phyloP scores from a whole-genome alignment of 192 early-diverging fungal genomes.

The Linnemannia zychae region DNA sequence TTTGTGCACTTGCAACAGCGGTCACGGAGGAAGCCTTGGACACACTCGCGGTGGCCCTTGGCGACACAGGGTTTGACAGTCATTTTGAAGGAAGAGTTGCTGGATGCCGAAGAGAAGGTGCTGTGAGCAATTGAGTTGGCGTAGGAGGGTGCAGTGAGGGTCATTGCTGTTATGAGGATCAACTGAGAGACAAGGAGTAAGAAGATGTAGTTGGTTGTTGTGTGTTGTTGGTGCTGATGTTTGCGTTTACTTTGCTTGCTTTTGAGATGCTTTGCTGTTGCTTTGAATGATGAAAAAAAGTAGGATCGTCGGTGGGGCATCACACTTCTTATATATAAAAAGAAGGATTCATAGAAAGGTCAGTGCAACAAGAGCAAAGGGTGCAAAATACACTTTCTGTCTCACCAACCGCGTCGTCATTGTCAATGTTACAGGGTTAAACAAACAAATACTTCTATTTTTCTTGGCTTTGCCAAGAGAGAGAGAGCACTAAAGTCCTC shows the following conservation, averaged over 20 bases:
- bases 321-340: not conserved
- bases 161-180: not conserved
- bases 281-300: not conserved
- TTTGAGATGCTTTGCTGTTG: not conserved
- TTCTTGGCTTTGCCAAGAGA: slow-evolving; percentile 24
- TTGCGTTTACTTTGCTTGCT: not conserved
- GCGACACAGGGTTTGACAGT: slow-evolving; percentile 29
- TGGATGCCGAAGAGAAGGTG: not conserved
- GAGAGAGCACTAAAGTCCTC: not conserved
- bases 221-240: not conserved
- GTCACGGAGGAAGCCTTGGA: slow-evolving; percentile 29
- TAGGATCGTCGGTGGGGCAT: not conserved
- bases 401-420: not conserved
- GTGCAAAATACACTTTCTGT: not conserved
- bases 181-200: not conserved
- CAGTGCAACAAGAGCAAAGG: not conserved
- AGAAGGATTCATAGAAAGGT: not conserved
- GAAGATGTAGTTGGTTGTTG: not conserved
- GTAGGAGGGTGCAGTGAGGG: not conserved
- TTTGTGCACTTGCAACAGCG: slow-evolving; percentile 27
- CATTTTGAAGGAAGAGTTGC: not conserved
- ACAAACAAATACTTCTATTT: not conserved
- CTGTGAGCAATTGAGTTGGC: not conserved
- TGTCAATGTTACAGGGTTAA: not conserved
- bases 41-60: slow-evolving; percentile 38